A percentile compares a stretch with the other conserved stretches of the same genome.
Evolutionary conservation across 495 filamentous ascomycete genomes (phyloP).

Genomic region (Penicillium crystallinum): DNA sequence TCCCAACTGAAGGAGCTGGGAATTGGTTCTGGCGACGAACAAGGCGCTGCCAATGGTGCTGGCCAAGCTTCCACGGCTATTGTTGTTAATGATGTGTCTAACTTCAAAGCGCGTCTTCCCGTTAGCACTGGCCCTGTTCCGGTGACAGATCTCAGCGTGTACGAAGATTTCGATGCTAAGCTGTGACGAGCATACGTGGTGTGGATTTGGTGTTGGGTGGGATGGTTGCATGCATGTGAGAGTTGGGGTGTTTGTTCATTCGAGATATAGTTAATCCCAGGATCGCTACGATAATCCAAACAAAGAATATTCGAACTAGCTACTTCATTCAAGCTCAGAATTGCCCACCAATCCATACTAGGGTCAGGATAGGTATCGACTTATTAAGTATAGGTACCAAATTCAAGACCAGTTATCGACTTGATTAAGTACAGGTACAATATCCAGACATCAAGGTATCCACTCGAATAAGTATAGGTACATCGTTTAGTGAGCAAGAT

Average conservation of each 20-base stretch:
- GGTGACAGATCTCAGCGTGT: conserved; percentile 70
- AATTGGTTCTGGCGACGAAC: conserved; percentile 18
- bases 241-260: conserved; percentile 5
- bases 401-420: too few relatives aligned
- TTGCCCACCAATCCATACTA: too few relatives aligned
- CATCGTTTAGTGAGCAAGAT: too few relatives aligned
- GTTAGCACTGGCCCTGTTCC: conserved; percentile 66
- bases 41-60: conserved; percentile 29
- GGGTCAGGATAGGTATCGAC: too few relatives aligned
- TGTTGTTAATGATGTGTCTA: conserved; percentile 66
- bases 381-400: too few relatives aligned
- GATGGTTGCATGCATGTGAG: conserved; percentile 4
- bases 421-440: too few relatives aligned
- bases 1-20: conserved; percentile 38
- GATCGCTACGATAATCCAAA: background rate
- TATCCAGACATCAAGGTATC: too few relatives aligned
- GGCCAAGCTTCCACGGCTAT: conserved; percentile 23
- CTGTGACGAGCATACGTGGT: conserved; percentile 42
- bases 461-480: too few relatives aligned
- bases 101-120: conserved; percentile 67
- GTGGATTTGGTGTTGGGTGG: conserved; percentile 2
- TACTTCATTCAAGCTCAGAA: too few relatives aligned
- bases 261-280: background rate
- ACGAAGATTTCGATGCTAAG: conserved; percentile 75
- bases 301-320: background rate